A percentile compares a stretch with the other conserved stretches of the same genome.
These are phyloP conservation scores for Pythium volutum DNA, from an alignment of 352 stramenopile species.

Conservation along the genomic window DNA sequence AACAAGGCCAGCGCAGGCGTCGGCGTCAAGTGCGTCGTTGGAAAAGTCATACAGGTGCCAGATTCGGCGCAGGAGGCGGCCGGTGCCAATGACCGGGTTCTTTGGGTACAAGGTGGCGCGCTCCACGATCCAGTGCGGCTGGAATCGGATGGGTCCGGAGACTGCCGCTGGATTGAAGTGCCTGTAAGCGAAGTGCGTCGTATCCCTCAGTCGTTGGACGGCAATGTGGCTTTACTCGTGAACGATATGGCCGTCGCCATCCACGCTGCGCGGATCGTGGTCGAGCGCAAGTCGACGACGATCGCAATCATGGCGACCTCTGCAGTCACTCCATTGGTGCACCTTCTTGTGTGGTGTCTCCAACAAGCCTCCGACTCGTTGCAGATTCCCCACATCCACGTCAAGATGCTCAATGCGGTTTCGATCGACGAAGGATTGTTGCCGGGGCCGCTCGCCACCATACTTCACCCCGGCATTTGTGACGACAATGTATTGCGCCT, in stretches of 20 bases:
- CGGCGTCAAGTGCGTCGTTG: conserved; percentile 4
- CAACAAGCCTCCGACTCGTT: not conserved
- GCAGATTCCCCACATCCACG: not conserved
- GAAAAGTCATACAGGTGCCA: not conserved
- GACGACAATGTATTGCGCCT: conserved; percentile 2
- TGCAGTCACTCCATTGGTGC: conserved; percentile 2
- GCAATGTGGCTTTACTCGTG: conserved; percentile 1
- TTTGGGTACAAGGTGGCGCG: conserved; percentile 16
- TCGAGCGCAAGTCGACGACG: not conserved
- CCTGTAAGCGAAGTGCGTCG: not conserved
- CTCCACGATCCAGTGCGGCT: not conserved
- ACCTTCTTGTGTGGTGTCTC: not conserved
- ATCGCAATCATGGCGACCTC: conserved; percentile 32
- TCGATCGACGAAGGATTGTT: not conserved
- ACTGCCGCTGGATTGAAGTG: not conserved
- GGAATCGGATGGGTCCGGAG: not conserved
- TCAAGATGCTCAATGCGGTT: conserved; percentile 4
- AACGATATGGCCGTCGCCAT: conserved; percentile 18
- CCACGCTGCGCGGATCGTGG: conserved; percentile 6
- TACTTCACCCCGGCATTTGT: not conserved
- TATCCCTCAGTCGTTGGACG: not conserved
- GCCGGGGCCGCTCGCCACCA: conserved; percentile 3
- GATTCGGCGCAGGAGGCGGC: not conserved
- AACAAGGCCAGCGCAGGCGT: not conserved
- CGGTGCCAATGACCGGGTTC: not conserved